Conservation (phyloP, 1,284 basidiomycete species). For the Moesziomyces sp. region DNA sequence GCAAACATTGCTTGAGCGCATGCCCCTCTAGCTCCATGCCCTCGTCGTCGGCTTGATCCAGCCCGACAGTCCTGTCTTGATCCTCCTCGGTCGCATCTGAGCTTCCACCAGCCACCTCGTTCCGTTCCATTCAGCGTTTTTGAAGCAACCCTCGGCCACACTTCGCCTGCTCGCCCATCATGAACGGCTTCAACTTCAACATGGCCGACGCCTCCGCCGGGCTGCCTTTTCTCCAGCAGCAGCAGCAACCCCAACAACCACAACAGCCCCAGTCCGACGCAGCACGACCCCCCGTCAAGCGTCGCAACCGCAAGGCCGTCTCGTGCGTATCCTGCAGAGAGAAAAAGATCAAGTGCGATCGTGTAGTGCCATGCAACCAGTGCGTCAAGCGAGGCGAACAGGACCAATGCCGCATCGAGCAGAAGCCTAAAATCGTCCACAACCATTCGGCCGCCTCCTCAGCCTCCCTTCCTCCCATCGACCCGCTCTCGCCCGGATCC, state of each 20-base stretch:
- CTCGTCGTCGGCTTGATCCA: too few relatives aligned
- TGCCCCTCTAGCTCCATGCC: too few relatives aligned
- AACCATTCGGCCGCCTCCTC: constrained; percentile 10
- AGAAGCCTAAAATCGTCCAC: constrained; percentile 45
- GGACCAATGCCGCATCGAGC: constrained; percentile 55
- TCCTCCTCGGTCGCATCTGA: background rate
- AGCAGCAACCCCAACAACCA: constrained; percentile 1
- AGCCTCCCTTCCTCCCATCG: background rate
- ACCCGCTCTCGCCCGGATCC: constrained; percentile 37
- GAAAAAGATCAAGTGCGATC: constrained; percentile 65
- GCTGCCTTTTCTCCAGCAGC: constrained; percentile 16
- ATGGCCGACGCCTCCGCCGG: constrained; percentile 12
- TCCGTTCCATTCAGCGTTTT: background rate
- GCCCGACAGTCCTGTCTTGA: background rate
- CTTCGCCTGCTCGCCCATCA: constrained; percentile 1
- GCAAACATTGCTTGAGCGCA: too few relatives aligned
- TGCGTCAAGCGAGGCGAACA: constrained; percentile 65
- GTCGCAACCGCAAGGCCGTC: constrained; percentile 60
- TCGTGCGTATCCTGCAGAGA: constrained; percentile 61
- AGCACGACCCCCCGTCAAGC: constrained; percentile 50
- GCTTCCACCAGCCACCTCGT: background rate
- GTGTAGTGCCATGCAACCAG: constrained; percentile 62
- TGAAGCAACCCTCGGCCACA: background rate
- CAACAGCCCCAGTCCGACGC: constrained; percentile 17
- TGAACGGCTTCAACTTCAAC: constrained; percentile 23